Base-by-base conservation (phyloP, 2,329 filamentous ascomycete genomes). In the Aspergillus terreus region DNA sequence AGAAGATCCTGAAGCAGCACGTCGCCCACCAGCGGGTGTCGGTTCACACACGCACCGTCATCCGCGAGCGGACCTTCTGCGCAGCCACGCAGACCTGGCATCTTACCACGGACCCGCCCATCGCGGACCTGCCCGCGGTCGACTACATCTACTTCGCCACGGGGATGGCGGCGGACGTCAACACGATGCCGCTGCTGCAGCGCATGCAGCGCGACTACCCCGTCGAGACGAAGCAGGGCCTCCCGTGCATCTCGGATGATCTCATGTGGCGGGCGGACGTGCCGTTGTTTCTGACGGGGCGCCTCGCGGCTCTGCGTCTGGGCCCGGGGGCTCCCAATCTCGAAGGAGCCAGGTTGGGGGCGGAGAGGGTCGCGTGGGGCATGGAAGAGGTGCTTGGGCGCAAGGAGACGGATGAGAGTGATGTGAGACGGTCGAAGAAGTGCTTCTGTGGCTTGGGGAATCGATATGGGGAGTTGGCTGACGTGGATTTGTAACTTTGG, bases 111-210 rank as follows among this genome's bases (percentile, higher is more conserved):
- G 72, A 79, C 3, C 82, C 84, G 0, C 70, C 77, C 0, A 74
- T 82, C 12, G 70, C 70, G 0, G 63, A 69, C 3, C 65, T 87
- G 1, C 75, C 77, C 10, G 46, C 59, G 2, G 73, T 84, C 12
- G 80, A 91, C 65, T 87, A 86, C 68, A 82, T 91, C 56, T 87
- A 88, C 69, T 89, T 87, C 61, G 87, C 88, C 12, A 92, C 88
- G 0, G 88, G 88, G 0, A 81, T 88, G 36, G 78, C 83, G 45
- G 81, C 82, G 0, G 78, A 90, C 56, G 81, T 90, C 23, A 63
- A 70, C 1, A 75, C 76, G 2, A 74, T 91, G 19, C 79, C 84
- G 0, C 83, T 84, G 50, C 71, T 92, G 11, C 70, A 82, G 50
- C 79, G 73, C 0, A 80, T 92, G 63, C 69, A 81, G 7, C 56